phyloP scores from a whole-genome alignment of 2,329 filamentous ascomycete genomes.

The Didymella exigua region DNA sequence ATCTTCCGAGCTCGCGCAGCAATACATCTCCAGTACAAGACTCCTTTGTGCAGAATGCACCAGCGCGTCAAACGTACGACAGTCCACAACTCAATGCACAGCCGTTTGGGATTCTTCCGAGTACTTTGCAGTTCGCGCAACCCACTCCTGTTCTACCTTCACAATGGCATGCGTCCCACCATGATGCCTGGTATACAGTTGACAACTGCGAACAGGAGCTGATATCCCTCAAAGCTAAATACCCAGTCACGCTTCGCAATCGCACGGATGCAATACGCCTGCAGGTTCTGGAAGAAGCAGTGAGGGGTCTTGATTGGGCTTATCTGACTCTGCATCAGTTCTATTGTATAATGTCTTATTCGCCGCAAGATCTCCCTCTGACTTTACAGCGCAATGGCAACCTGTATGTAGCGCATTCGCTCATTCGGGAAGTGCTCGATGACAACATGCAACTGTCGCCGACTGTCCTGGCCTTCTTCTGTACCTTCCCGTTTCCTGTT shows the following conservation, averaged over 20 bases:
- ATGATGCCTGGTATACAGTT: slow-evolving; percentile 21
- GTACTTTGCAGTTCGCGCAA: not conserved
- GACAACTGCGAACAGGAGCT: slow-evolving; percentile 18
- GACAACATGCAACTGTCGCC: slow-evolving; percentile 52
- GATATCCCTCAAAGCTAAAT: slow-evolving; percentile 2
- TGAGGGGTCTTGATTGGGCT: slow-evolving; percentile 30
- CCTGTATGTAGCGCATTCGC: slow-evolving; percentile 36
- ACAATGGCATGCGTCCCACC: not conserved
- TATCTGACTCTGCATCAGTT: slow-evolving; percentile 42
- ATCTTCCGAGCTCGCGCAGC: not conserved
- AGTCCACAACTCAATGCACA: not conserved
- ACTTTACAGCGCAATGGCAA: slow-evolving; percentile 46
- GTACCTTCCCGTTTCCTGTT: slow-evolving; percentile 54
- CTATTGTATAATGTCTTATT: slow-evolving; percentile 27
- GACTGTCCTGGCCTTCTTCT: slow-evolving; percentile 53
- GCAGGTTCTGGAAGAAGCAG: slow-evolving; percentile 45
- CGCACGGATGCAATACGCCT: slow-evolving; percentile 22
- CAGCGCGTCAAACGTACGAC: not conserved
- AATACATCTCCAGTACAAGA: not conserved
- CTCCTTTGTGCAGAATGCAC: not conserved
- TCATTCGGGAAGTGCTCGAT: slow-evolving; percentile 54
- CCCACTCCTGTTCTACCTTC: not conserved
- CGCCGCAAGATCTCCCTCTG: slow-evolving; percentile 47
- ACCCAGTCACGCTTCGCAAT: not conserved
- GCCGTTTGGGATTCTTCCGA: not conserved